A percentile compares a stretch with the other conserved stretches of the same genome.
These are phyloP conservation scores for Dictyostelium intermedium DNA, from an alignment of 78 protist genomes.

Conservation along the genomic window DNA sequence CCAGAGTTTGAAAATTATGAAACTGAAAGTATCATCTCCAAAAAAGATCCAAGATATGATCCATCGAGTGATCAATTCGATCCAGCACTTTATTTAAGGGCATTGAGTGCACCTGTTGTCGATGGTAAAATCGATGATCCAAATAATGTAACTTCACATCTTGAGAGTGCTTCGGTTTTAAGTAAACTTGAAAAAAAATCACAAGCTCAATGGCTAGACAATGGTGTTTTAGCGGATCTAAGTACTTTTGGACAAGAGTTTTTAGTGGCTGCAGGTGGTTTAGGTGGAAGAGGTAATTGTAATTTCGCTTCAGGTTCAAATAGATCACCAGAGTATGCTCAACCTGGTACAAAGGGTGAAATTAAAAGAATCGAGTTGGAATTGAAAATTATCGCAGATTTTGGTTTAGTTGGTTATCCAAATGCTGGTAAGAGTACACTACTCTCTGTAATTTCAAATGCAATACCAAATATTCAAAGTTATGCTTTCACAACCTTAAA, in stretches of 20 bases:
- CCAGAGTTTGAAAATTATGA: not conserved
- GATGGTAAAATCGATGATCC: slow-evolving; percentile 17
- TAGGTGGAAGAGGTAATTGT: slow-evolving; percentile 76
- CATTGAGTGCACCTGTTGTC: slow-evolving; percentile 31
- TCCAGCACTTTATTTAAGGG: not conserved
- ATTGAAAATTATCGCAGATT: slow-evolving; percentile 82
- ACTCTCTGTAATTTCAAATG: slow-evolving; percentile 72
- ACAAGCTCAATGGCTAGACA: not conserved
- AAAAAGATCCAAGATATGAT: slow-evolving; percentile 25
- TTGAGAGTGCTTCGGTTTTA: not conserved
- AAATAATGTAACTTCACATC: not conserved
- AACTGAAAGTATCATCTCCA: not conserved
- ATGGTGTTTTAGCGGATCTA: not conserved
- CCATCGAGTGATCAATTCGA: not conserved
- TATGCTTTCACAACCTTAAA: slow-evolving; percentile 87
- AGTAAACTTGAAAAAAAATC: not conserved
- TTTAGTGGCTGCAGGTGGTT: slow-evolving; percentile 35
- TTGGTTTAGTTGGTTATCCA: slow-evolving; percentile 88
- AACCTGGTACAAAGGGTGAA: slow-evolving; percentile 76
- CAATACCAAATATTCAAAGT: slow-evolving; percentile 76
- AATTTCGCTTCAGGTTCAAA: slow-evolving; percentile 71
- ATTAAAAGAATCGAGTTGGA: slow-evolving; percentile 58
- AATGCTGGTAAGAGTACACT: slow-evolving; percentile 89
- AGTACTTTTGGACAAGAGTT: slow-evolving; percentile 30
- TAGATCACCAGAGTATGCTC: slow-evolving; percentile 65